Evolutionary conservation across 805 yeast genomes (phyloP), one percentile per base, ranked within the genome.

Genomic region (Kuraishia capsulata): DNA sequence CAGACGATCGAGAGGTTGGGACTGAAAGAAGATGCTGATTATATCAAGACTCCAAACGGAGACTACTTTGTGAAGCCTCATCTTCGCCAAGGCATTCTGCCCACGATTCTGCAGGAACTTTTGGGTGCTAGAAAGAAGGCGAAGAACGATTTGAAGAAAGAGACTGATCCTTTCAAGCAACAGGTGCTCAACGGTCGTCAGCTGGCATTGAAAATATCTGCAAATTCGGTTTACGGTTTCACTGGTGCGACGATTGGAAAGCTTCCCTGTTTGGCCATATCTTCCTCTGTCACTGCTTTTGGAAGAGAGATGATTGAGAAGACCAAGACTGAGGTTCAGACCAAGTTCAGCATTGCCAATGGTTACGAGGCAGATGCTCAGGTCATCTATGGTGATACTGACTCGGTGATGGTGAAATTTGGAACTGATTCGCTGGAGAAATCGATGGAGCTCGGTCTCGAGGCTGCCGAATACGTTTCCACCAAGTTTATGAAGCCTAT

Each of bases 161-260:
- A 94, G 57, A 84, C 82, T 0, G 98, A 92, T 59, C 96, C 97
- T 0, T 94, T 92, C 64, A 88, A 76, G 54, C 73, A 85, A 48
- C 95, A 88, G 53, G 97, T 92, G 25, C 70, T 94, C 36, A 94
- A 92, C 57, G 99, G 99, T 69, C 76, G 98, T 57, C 99, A 92
- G 61, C 67, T 92, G 51, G 99, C 99, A 0, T 67, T 92, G 55
- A 92, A 92, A 53, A 86, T 92, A 37, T 88, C 97, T 10, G 99
- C 99, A 1, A 92, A 92, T 58, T 94, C 98, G 2, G 99, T 92
- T 4, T 92, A 92, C 57, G 99, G 99, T 35, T 94, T 92, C 61
- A 92, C 99, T 1, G 99, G 99, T 60, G 99, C 99, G 2, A 92
- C 97, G 0, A 81, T 90, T 34, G 99, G 99, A 39, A 90, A 92